phyloP scores from a whole-genome alignment of 2,329 filamentous ascomycete species.

The Colletotrichum plurivorum region DNA sequence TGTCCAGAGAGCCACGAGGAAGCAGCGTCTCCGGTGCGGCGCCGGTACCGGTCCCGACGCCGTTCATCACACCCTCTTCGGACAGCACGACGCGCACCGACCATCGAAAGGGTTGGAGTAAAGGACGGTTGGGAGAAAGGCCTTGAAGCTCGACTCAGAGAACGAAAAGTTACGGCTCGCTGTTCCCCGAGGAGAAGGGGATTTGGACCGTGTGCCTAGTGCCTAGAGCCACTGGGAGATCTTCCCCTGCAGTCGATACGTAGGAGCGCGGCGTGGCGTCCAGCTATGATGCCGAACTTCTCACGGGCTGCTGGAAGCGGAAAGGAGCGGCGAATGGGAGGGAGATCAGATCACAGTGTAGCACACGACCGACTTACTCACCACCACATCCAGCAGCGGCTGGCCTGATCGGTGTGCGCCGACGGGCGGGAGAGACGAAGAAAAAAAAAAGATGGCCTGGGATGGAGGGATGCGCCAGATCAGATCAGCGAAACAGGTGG shows the following conservation, averaged over 20 bases:
- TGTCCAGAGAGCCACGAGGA: too few species aligned
- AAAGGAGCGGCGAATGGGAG: neutral
- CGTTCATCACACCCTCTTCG: slow-evolving; percentile 25
- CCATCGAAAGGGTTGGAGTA: neutral
- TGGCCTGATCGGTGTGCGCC: slow-evolving; percentile 24
- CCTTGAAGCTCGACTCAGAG: neutral
- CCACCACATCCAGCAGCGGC: neutral
- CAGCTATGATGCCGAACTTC: slow-evolving; percentile 13
- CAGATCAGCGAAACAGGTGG: slow-evolving; percentile 17
- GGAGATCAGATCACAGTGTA: slow-evolving; percentile 20
- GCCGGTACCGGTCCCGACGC: neutral
- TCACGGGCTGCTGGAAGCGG: slow-evolving; percentile 3
- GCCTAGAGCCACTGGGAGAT: slow-evolving; percentile 1
- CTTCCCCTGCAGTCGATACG: neutral
- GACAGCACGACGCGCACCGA: slow-evolving; percentile 25
- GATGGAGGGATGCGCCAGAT: slow-evolving; percentile 7
- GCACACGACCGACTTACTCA: neutral
- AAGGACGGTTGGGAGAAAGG: neutral
- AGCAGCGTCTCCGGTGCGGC: neutral
- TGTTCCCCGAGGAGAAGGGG: neutral
- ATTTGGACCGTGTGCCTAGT: too few species aligned
- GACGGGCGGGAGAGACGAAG: neutral
- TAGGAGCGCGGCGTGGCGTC: neutral
- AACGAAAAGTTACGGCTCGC: neutral
- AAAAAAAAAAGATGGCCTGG: too few species aligned